Conservation (phyloP, 2,329 filamentous ascomycete genomes). For the Colletotrichum abscissum region DNA sequence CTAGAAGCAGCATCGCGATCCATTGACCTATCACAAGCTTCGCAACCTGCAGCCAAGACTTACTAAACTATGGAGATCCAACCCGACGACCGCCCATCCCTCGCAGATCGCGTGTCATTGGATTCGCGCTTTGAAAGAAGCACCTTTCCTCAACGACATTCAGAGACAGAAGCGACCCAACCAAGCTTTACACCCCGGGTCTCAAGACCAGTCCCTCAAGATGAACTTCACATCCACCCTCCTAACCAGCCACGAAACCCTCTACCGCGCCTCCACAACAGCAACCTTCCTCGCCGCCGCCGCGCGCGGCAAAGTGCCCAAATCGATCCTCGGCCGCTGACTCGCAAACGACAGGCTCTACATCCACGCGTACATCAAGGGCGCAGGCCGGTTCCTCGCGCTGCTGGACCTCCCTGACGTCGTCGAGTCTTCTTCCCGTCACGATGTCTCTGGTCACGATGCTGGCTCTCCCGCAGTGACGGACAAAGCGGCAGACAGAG, state of each 20-base stretch:
- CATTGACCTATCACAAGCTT: slow-evolving; percentile 13
- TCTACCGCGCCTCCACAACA: slow-evolving; percentile 69
- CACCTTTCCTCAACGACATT: background rate
- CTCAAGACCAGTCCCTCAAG: background rate
- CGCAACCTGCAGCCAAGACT: slow-evolving; percentile 24
- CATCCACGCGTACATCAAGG: slow-evolving; percentile 76
- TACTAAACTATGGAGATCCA: slow-evolving; percentile 14
- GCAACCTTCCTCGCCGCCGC: slow-evolving; percentile 74
- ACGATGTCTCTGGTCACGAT: too few relatives aligned
- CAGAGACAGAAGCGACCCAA: background rate
- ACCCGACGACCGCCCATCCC: background rate
- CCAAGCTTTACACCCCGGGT: background rate
- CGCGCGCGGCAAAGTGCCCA: slow-evolving; percentile 70
- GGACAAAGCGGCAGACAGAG: too few relatives aligned
- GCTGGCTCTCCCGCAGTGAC: background rate
- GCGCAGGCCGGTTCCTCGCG: slow-evolving; percentile 72
- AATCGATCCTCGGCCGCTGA: slow-evolving; percentile 70
- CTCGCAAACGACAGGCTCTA: slow-evolving; percentile 79
- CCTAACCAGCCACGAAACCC: slow-evolving; percentile 56
- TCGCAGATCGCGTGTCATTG: background rate
- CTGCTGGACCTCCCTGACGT: slow-evolving; percentile 67
- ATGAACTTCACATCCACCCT: slow-evolving; percentile 65
- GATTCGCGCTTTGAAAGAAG: background rate
- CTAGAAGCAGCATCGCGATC: background rate
- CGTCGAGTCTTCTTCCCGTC: background rate